Base-by-base conservation (phyloP, 2,329 filamentous ascomycete species). In the Fusarium chaquense region DNA sequence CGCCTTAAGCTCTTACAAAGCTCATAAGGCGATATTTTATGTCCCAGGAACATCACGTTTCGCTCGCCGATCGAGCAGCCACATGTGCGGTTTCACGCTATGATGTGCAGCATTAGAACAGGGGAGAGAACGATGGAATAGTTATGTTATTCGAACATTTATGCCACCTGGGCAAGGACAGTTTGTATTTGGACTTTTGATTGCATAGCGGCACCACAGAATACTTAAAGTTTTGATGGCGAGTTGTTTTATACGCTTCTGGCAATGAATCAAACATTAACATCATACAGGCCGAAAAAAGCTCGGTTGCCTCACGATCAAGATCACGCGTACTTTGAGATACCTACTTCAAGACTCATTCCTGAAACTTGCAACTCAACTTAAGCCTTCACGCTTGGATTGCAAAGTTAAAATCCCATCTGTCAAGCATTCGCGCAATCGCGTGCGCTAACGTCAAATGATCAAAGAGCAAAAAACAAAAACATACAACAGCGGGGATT, bases 401-500 rank as follows among this genome's bases (percentile, higher is more conserved):
- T n/a, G 26, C 8, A n/a, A 22, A 20, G 12, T 22, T 6, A 5
- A 10, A 20, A 11, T 18, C 5, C 3, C 9, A 15, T 13, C 18
- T 22, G 6, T n/a, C n/a, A 10, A 9, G 28, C n/a, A 18, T 41
- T 10, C 10, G 9, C 24, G 8, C 24, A 41, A 13, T 22, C 6
- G 28, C 7, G 4, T 32, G 20, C n/a, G 7, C 32, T 2, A 10
- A 32, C 32, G 10, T 15, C n/a, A 20, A 20, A 32, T 45, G 20
- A 16, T 6, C 11, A 15, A 41, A 5, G 22, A 26, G 15, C 18
- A 51, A 40, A 38, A 51, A 33, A 6, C 3, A 12, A 50, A 36
- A 50, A 50, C 47, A 50, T 50, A 50, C 47, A 50, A 50, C 47
- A 50, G 47, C 47, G 32, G 47, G 47, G 46, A 50, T 50, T 50